Conservation (phyloP, 179 eudicot genomes). For the Carnegiea gigantea region DNA sequence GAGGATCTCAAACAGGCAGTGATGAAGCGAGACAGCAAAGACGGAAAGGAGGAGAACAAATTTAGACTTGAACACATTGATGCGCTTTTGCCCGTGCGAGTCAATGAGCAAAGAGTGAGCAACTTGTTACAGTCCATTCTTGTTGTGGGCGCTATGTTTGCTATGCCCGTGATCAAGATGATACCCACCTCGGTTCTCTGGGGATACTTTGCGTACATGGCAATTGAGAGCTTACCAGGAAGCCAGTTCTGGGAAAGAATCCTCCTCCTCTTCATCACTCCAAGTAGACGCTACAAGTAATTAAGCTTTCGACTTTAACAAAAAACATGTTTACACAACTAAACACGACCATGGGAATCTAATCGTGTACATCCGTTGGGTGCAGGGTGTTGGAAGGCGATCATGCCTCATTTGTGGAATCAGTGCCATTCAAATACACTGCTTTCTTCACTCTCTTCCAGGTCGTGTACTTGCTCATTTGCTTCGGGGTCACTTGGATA, state of each 20-base stretch:
- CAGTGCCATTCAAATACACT: conserved; percentile 64
- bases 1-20: conserved; percentile 59
- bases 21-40: conserved; percentile 41
- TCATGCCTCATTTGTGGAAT: conserved; percentile 66
- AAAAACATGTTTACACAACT: not conserved
- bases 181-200: conserved; percentile 82
- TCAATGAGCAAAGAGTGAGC: conserved; percentile 80
- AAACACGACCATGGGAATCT: not conserved
- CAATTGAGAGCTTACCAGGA: conserved; percentile 82
- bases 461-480: conserved; percentile 49
- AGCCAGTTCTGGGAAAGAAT: conserved; percentile 80
- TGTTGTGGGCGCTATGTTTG: conserved; percentile 55
- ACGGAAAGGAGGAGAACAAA: conserved; percentile 29
- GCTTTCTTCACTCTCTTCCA: conserved; percentile 63
- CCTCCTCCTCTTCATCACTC: conserved; percentile 57
- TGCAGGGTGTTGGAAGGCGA: conserved; percentile 67
- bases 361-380: not conserved
- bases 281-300: conserved; percentile 65
- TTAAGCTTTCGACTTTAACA: not conserved
- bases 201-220: conserved; percentile 91
- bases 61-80: conserved; percentile 62
- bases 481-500: conserved; percentile 81
- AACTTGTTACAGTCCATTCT: conserved; percentile 67
- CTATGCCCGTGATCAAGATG: conserved; percentile 65
- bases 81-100: conserved; percentile 64